Percentiles rank a stretch among this genome's conserved stretches.
phyloP scores from a whole-genome alignment of 768 basidiomycete species.

The Tulasnella sp. region DNA sequence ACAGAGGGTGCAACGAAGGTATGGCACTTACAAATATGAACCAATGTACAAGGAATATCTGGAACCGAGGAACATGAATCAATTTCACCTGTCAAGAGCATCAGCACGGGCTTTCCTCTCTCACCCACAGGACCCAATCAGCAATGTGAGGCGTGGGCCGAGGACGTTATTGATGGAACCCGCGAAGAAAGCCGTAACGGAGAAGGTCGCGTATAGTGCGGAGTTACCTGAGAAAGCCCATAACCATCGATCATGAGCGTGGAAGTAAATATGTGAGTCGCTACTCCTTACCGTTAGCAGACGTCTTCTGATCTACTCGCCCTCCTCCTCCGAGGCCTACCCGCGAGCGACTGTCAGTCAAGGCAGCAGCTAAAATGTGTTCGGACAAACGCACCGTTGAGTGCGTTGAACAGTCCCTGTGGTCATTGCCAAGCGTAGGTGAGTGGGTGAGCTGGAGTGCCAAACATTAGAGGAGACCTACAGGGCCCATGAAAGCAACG shows the following conservation, averaged over 20 bases:
- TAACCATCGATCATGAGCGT: not conserved
- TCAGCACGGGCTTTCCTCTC: conserved; percentile 10
- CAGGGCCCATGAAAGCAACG: conserved; percentile 45
- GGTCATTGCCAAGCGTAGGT: no score
- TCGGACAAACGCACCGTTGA: conserved; percentile 13
- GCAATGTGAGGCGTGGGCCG: conserved; percentile 45
- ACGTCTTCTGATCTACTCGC: conserved; percentile 55
- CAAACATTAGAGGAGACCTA: not conserved
- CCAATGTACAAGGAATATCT: conserved; percentile 39
- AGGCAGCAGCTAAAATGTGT: not conserved
- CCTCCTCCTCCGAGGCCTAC: conserved; percentile 69
- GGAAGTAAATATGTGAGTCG: conserved; percentile 8
- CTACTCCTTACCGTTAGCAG: conserved; percentile 49
- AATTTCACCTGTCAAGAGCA: not conserved
- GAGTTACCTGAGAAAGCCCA: conserved; percentile 34
- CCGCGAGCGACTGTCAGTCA: not conserved
- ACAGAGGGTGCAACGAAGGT: not conserved
- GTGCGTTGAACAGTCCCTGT: conserved; percentile 56
- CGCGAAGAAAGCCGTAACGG: conserved; percentile 55
- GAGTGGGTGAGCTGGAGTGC: not conserved
- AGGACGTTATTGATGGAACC: conserved; percentile 63
- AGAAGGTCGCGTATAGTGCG: conserved; percentile 59
- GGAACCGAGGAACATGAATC: not conserved
- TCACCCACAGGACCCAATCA: conserved; percentile 47
- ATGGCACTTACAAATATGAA: conserved; percentile 13